Percentiles rank a stretch among this genome's conserved stretches.
Evolutionary conservation across 768 basidiomycete species (phyloP).

Genomic region (Saitozyma sp.): DNA sequence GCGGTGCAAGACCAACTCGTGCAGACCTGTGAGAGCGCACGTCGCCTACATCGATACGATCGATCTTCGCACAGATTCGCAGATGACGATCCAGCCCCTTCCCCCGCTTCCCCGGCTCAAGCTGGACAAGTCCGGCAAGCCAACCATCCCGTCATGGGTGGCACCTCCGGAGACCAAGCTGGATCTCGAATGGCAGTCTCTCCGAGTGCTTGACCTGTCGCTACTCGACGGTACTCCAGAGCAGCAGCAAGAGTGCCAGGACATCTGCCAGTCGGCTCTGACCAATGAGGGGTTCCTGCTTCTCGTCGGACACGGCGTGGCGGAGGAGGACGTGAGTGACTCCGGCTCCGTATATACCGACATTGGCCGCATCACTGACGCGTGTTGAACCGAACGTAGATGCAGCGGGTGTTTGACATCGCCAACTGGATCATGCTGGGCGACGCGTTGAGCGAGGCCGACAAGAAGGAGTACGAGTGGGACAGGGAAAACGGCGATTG

Average conservation of each 20-base stretch:
- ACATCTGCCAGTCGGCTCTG: slow-evolving; percentile 7
- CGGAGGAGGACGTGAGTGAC: slow-evolving; percentile 10
- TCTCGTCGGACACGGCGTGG: slow-evolving; percentile 8
- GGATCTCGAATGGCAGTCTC: slow-evolving; percentile 7
- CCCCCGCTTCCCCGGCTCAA: neutral
- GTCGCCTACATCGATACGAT: no score
- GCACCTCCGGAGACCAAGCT: slow-evolving; percentile 8
- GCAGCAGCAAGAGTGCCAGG: neutral
- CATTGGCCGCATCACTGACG: neutral
- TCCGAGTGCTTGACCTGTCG: slow-evolving; percentile 15
- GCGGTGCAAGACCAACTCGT: no score
- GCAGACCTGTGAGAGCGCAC: no score
- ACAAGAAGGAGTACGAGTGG: slow-evolving; percentile 10
- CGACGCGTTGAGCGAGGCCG: slow-evolving; percentile 13
- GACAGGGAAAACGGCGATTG: slow-evolving; percentile 6
- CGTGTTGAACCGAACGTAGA: neutral
- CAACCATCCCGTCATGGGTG: neutral
- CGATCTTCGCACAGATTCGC: no score
- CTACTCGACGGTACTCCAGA: slow-evolving; percentile 8
- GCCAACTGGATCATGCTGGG: slow-evolving; percentile 5
- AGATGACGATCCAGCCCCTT: neutral
- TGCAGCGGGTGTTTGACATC: slow-evolving; percentile 12
- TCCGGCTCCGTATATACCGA: no score
- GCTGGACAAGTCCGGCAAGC: slow-evolving; percentile 4
- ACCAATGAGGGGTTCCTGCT: slow-evolving; percentile 13